Evolutionary conservation across 139 green algal species (phyloP).

Genomic region (Haematococcus sp.): DNA sequence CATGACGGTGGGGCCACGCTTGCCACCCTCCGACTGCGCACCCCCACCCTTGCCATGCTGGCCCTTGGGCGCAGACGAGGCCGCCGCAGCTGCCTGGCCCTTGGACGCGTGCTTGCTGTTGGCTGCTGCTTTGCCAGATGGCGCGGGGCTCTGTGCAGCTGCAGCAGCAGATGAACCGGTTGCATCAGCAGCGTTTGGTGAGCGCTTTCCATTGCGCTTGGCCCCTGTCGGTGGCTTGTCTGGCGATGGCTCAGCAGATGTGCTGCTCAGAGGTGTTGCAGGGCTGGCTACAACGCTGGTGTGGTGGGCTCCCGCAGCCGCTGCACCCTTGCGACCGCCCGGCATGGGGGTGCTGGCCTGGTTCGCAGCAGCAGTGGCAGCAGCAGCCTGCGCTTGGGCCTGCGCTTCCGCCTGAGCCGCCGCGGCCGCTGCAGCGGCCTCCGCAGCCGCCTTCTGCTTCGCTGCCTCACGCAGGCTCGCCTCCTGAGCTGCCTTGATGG

Average conservation of each 20-base stretch:
- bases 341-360: background rate
- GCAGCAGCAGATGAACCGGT: background rate
- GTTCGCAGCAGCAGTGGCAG: background rate
- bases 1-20: too few relatives aligned
- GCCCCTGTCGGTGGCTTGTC: background rate
- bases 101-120: background rate
- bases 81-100: background rate
- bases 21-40: too few relatives aligned
- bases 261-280: background rate
- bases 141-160: background rate
- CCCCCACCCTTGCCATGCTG: too few relatives aligned
- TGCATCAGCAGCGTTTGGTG: background rate
- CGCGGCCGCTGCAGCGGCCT: background rate
- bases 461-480: slow-evolving; percentile 38
- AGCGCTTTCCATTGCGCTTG: background rate
- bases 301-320: background rate
- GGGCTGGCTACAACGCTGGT: background rate
- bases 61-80: too few relatives aligned
- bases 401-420: background rate
- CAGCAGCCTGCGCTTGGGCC: background rate
- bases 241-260: background rate
- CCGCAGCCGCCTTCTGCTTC: slow-evolving; percentile 10
- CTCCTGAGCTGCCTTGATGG: slow-evolving; percentile 50
- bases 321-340: background rate
- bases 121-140: background rate